Base-by-base conservation (phyloP, 345 rosid species). In the Draba incana region DNA sequence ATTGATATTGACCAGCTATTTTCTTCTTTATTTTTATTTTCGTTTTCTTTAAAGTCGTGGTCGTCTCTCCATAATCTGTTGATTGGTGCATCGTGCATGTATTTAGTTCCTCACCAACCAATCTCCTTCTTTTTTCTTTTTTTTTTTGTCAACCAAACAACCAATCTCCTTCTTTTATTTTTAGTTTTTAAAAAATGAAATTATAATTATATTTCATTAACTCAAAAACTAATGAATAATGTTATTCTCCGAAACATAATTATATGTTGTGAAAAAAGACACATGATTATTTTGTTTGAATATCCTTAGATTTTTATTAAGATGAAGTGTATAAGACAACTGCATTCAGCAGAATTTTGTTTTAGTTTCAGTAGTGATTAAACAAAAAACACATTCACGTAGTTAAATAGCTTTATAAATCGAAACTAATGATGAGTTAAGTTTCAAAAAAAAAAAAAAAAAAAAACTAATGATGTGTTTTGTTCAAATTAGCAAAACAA, bases 61-160 rank as follows among this genome's bases (percentile, higher is more conserved):
- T 65, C 60, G 37, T 42, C 71, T 39, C 60, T 28, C 37, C 27
- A 41, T 31, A 8, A 9, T 4, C 43, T 13, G 14, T 68, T 51
- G 10, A 53, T 51, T 58, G 46, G 61, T 72, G 52, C 60, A 72
- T 64, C 43, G 54, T 72, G 52, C 60, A 72, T 64, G 51, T 20
- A 57, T 64, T 28, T 56, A 35, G 14, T 51, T 47, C 65, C 12
- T 55, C 43, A 72, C 70, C 65, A 72, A 47, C 60, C 71, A 65
- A 49, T 49, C 24, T 11, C 41, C 11, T 47, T 47, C 53, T 20
- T 35, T 8, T 35, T n/a, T n/a, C n/a, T n/a, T n/a, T n/a, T n/a
- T n/a, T n/a, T n/a, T n/a, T n/a, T n/a, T n/a, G n/a, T n/a, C n/a
- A n/a, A n/a, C n/a, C n/a, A n/a, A n/a, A n/a, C 65, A 72, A 47